Conservation (phyloP, 2,329 filamentous ascomycete species). For the Helotiales sp. region DNA sequence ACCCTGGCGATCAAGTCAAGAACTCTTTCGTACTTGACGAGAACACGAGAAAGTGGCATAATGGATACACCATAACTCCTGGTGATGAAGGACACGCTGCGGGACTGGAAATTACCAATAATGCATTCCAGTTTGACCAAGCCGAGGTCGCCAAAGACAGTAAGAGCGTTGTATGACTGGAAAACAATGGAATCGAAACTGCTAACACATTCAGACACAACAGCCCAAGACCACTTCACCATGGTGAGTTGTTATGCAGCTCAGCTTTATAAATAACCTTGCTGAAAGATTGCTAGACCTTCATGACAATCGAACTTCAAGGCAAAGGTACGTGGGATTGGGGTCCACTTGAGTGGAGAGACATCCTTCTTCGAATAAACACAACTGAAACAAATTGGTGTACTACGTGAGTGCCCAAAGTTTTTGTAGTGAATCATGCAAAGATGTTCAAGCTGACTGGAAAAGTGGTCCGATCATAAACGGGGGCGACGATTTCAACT, state of each 20-base stretch:
- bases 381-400: slow-evolving; percentile 21
- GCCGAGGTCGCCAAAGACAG: background rate
- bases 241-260: background rate
- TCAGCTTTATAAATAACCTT: background rate
- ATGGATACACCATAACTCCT: slow-evolving; percentile 15
- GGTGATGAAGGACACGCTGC: background rate
- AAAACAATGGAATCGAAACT: background rate
- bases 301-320: slow-evolving; percentile 23
- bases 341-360: slow-evolving; percentile 17
- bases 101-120: slow-evolving; percentile 1
- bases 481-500: slow-evolving; percentile 1
- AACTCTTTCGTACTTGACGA: slow-evolving; percentile 16
- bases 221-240: background rate
- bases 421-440: too few species aligned
- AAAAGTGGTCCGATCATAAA: background rate
- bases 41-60: slow-evolving; percentile 12
- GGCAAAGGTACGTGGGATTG: slow-evolving; percentile 21
- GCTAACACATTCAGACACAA: background rate
- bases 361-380: slow-evolving; percentile 17
- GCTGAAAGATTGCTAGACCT: background rate
- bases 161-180: background rate
- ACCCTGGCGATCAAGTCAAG: slow-evolving; percentile 19
- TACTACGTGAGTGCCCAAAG: slow-evolving; percentile 6
- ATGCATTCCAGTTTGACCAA: slow-evolving; percentile 16
- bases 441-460: too few species aligned